phyloP scores from a whole-genome alignment of 2,329 filamentous ascomycete genomes.

The Cercospora zeina region DNA sequence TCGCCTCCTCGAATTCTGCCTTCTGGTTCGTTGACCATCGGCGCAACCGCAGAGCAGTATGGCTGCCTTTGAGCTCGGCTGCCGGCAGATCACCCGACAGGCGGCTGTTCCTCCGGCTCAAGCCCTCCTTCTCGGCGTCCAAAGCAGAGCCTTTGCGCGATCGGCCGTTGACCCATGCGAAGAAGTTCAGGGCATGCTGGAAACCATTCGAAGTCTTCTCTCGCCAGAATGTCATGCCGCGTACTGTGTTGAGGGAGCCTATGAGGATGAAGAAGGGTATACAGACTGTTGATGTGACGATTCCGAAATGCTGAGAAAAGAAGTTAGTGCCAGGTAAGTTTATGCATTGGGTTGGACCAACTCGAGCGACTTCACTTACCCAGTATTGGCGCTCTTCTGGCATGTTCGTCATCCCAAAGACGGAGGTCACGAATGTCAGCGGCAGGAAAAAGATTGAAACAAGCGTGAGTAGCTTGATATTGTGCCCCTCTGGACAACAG shows the following conservation, averaged over 20 bases:
- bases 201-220: constrained; percentile 20
- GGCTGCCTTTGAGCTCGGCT: background rate
- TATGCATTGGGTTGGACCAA: background rate
- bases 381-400: constrained; percentile 41
- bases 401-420: constrained; percentile 55
- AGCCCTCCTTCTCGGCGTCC: background rate
- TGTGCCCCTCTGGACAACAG: constrained; percentile 53
- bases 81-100: background rate
- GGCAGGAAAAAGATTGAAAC: constrained; percentile 64
- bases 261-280: constrained; percentile 51
- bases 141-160: background rate
- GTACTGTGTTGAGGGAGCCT: constrained; percentile 47
- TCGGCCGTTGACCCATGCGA: background rate
- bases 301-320: constrained; percentile 40
- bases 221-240: constrained; percentile 44
- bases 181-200: background rate
- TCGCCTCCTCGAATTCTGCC: constrained; percentile 5
- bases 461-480: constrained; percentile 61
- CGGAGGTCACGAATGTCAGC: constrained; percentile 61
- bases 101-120: background rate
- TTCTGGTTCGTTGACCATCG: constrained; percentile 12
- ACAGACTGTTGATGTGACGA: constrained; percentile 47
- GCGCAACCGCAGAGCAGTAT: constrained; percentile 2
- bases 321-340: background rate
- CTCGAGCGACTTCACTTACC: background rate